Base-by-base conservation (phyloP, 768 basidiomycete species). In the Kwoniella pini region DNA sequence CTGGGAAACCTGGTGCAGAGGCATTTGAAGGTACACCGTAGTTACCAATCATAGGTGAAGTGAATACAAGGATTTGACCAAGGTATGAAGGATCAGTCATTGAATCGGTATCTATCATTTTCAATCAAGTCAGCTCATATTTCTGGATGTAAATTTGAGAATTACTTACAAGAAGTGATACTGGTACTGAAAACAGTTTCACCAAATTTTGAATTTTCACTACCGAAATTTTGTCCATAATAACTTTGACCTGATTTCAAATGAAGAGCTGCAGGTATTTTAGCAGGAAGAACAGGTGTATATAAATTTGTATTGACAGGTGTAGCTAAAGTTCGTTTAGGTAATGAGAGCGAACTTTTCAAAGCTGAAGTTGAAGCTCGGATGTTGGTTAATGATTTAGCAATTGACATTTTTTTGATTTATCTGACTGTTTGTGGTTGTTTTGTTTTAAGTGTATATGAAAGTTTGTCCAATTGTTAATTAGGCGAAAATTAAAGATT, bases 11-110 rank as follows among this genome's bases (percentile, higher is more conserved):
- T 15, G 67, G n/a, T 28, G 70, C 64, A n/a, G 76, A 65, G 39
- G 65, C 54, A 79, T 99, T 98, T 31, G 75, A 70, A 5, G 96
- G 96, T 9, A 99, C 92, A 54, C 96, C 96, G 74, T 99, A 99
- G 79, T 99, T 99, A 39, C 96, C 96, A 67, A 99, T 96, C 80
- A 99, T 85, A 10, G 96, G 96, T 0, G 94, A 89, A 43, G 96
- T 99, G 82, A 99, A 99, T 58, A 99, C 96, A 65, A 99, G 85
- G 74, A 99, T 95, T 80, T 99, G 96, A 51, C 91, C 89, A 31
- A 91, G 89, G 80, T 99, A 98, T 7, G 96, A 98, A 6, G 96
- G 96, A 78, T 99, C 96, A 36, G 96, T 99, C 96, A 99, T 97
- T 7, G 92, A 96, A 80, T 99, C 96, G 46, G 95, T 98, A 79